Percentiles rank a stretch among this genome's conserved stretches.
phyloP scores from a whole-genome alignment of 768 basidiomycete genomes.

The Neoboletus subvelutipes region DNA sequence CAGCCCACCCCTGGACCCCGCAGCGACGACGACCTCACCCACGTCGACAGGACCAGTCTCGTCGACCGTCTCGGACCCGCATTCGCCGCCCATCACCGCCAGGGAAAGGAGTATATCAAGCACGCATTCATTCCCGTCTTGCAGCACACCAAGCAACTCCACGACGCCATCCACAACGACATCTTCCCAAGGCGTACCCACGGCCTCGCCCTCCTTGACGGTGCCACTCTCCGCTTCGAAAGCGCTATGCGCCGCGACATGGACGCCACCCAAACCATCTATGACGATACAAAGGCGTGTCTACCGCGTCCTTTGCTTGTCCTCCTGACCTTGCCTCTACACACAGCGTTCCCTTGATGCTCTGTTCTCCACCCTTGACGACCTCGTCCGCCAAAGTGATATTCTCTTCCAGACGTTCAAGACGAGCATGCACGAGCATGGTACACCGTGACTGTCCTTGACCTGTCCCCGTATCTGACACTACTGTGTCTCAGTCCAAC shows the following conservation, averaged over 20 bases:
- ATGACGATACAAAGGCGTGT: conserved; percentile 45
- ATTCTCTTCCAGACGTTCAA: conserved; percentile 52
- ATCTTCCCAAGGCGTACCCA: conserved; percentile 31
- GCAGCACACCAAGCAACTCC: conserved; percentile 36
- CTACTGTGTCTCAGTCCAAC: conserved; percentile 39
- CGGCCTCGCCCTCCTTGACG: conserved; percentile 54
- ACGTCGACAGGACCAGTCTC: conserved; percentile 43
- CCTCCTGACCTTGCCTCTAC: conserved; percentile 14
- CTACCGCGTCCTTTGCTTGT: conserved; percentile 1
- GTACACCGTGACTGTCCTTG: conserved; percentile 34
- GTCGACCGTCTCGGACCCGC: conserved; percentile 47
- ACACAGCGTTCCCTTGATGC: conserved; percentile 42
- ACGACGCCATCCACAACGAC: conserved; percentile 35
- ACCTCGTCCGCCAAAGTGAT: conserved; percentile 48
- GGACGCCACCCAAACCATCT: conserved; percentile 40
- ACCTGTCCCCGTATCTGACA: conserved; percentile 3
- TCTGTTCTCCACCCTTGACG: conserved; percentile 46
- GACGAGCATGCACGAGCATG: conserved; percentile 42
- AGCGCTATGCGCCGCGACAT: conserved; percentile 42
- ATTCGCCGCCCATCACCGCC: conserved; percentile 33
- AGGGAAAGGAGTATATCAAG: conserved; percentile 30
- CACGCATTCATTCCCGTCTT: conserved; percentile 37
- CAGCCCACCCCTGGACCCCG: conserved; percentile 11
- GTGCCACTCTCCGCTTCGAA: conserved; percentile 55
- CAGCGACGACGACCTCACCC: conserved; percentile 38